A percentile compares a stretch with the other conserved stretches of the same genome.
Evolutionary conservation across 495 filamentous ascomycete genomes (phyloP).

Genomic region (Penicillium odoratum): DNA sequence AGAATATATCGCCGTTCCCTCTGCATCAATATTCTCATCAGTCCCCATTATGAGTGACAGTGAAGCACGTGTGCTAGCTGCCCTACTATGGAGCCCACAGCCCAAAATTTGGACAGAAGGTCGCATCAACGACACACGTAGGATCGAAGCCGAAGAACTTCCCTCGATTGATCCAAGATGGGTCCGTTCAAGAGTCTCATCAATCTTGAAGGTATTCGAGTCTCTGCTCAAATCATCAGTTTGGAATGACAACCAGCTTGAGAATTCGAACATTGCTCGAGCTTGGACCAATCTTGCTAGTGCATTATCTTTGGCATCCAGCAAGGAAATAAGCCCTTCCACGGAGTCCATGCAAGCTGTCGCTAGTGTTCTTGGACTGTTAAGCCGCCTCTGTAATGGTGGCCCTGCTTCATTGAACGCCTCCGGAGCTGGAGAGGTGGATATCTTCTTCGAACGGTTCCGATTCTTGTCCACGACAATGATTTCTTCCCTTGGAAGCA

Average conservation of each 20-base stretch:
- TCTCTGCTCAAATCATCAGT: slow-evolving; percentile 59
- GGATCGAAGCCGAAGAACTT: slow-evolving; percentile 67
- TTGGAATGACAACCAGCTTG: slow-evolving; percentile 48
- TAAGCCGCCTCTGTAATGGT: slow-evolving; percentile 66
- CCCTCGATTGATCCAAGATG: slow-evolving; percentile 81
- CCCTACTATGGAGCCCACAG: slow-evolving; percentile 66
- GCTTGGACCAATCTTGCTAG: slow-evolving; percentile 71
- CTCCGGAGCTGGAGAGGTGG: slow-evolving; percentile 20
- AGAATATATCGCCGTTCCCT: slow-evolving; percentile 59
- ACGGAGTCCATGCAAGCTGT: slow-evolving; percentile 78
- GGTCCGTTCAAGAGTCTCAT: slow-evolving; percentile 68
- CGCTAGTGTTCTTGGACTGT: slow-evolving; percentile 63
- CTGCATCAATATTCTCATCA: slow-evolving; percentile 34
- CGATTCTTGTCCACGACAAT: slow-evolving; percentile 59
- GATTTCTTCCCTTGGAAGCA: slow-evolving; percentile 63
- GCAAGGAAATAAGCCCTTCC: slow-evolving; percentile 87
- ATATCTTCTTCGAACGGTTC: slow-evolving; percentile 61
- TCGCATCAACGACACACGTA: slow-evolving; percentile 57
- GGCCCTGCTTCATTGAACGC: slow-evolving; percentile 42
- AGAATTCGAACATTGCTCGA: slow-evolving; percentile 43
- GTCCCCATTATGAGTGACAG: slow-evolving; percentile 42
- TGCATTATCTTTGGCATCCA: slow-evolving; percentile 72
- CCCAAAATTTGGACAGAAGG: slow-evolving; percentile 71
- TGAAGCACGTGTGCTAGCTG: slow-evolving; percentile 63
- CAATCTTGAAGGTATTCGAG: slow-evolving; percentile 64